Percentiles rank a stretch among this genome's conserved stretches.
These are phyloP conservation scores for Globisporangium cylindrosporum DNA, from an alignment of 352 stramenopile species.

Conservation along the genomic window DNA sequence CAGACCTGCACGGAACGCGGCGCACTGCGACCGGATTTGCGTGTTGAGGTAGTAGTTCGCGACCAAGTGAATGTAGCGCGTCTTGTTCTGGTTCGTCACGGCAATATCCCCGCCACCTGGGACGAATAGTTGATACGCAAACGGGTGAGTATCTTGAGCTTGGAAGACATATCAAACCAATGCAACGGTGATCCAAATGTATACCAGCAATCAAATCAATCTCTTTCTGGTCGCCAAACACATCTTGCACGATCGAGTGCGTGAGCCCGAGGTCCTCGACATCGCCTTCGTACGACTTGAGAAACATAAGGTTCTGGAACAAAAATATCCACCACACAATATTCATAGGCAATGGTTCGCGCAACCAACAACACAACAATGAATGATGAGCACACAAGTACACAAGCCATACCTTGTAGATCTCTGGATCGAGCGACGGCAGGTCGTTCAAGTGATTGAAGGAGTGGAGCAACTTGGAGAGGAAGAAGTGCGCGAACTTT, in stretches of 20 bases:
- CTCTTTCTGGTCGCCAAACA: slow-evolving; percentile 83
- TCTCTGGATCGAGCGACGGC: slow-evolving; percentile 89
- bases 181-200: background rate
- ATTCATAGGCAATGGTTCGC: too few species aligned
- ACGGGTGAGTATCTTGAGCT: background rate
- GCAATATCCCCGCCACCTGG: slow-evolving; percentile 68
- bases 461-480: slow-evolving; percentile 88
- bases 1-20: slow-evolving; percentile 92
- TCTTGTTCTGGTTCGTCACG: slow-evolving; percentile 93
- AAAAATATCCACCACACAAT: background rate
- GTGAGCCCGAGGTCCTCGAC: slow-evolving; percentile 89
- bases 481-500: slow-evolving; percentile 96
- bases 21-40: slow-evolving; percentile 86
- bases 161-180: too few species aligned
- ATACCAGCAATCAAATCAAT: slow-evolving; percentile 25
- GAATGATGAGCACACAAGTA: background rate
- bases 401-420: slow-evolving; percentile 81
- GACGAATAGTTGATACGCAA: background rate
- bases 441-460: slow-evolving; percentile 88
- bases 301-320: slow-evolving; percentile 91
- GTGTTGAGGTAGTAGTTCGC: slow-evolving; percentile 97
- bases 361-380: background rate
- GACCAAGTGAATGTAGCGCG: slow-evolving; percentile 94
- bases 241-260: slow-evolving; percentile 87
- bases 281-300: slow-evolving; percentile 95